These are phyloP conservation scores for Botrytis sinoallii DNA, from an alignment of 2,329 filamentous ascomycete genomes.

Conservation along the genomic window DNA sequence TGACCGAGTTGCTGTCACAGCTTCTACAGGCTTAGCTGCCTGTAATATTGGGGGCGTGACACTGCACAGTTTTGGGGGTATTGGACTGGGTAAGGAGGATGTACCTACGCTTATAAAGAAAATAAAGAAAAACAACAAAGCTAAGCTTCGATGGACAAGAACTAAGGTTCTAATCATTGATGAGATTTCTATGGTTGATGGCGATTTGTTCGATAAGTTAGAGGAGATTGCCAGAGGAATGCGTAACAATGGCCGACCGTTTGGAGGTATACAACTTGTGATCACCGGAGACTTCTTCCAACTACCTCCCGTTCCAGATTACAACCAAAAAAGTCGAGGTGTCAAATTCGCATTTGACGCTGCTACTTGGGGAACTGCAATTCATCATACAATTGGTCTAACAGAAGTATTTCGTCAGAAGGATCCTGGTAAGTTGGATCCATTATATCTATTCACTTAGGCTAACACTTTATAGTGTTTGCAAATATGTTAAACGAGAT, in stretches of 20 bases:
- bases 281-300: conserved; percentile 99
- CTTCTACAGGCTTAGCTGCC: conserved; percentile 90
- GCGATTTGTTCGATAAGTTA: conserved; percentile 93
- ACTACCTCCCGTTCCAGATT: conserved; percentile 86
- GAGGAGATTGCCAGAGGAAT: conserved; percentile 81
- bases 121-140: conserved; percentile 83
- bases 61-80: conserved; percentile 91
- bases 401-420: conserved; percentile 96
- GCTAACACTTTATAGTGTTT: conserved; percentile 57
- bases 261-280: conserved; percentile 92
- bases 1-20: conserved; percentile 87
- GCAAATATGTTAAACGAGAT: conserved; percentile 97
- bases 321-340: conserved; percentile 51
- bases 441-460: neutral
- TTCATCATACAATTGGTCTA: conserved; percentile 91
- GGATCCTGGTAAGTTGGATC: conserved; percentile 57
- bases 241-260: conserved; percentile 86
- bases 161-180: conserved; percentile 89
- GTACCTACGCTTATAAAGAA: conserved; percentile 80
- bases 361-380: conserved; percentile 84
- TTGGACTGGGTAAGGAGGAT: conserved; percentile 89
- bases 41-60: conserved; percentile 97
- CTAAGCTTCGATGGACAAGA: conserved; percentile 81
- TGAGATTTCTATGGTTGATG: conserved; percentile 98
- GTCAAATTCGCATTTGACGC: conserved; percentile 93